Conservation (phyloP, 2,329 filamentous ascomycete genomes). For the Phialemoniopsis sp. region DNA sequence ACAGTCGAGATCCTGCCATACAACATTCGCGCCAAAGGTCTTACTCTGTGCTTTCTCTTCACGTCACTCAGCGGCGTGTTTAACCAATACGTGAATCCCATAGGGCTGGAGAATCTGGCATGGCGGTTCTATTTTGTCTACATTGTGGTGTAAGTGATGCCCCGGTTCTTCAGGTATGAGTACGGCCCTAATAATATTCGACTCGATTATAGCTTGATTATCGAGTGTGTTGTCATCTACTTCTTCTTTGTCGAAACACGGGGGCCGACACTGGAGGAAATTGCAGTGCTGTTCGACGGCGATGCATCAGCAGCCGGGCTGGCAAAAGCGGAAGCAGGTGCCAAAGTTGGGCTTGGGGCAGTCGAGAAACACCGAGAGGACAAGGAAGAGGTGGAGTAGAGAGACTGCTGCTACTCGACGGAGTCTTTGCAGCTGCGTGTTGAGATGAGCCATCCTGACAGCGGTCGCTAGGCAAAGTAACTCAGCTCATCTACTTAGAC, state of each 20-base stretch:
- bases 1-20: constrained; percentile 38
- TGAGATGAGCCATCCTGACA: too few species aligned
- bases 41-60: constrained; percentile 19
- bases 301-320: neutral
- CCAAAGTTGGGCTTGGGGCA: too few species aligned
- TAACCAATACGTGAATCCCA: constrained; percentile 35
- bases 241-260: constrained; percentile 1
- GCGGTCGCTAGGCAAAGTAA: too few species aligned
- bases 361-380: too few species aligned
- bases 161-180: too few species aligned
- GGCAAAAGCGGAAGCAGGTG: too few species aligned
- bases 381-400: too few species aligned
- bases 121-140: constrained; percentile 35
- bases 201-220: neutral
- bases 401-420: too few species aligned
- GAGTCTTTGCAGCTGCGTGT: too few species aligned
- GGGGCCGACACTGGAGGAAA: neutral
- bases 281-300: neutral
- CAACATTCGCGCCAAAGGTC: constrained; percentile 26
- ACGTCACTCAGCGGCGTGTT: constrained; percentile 20
- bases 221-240: neutral
- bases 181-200: too few species aligned
- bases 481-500: too few species aligned
- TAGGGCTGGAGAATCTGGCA: constrained; percentile 23
- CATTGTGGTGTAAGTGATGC: constrained; percentile 13